phyloP scores from a whole-genome alignment of 768 basidiomycete species.

The Boletellus ananiceps region DNA sequence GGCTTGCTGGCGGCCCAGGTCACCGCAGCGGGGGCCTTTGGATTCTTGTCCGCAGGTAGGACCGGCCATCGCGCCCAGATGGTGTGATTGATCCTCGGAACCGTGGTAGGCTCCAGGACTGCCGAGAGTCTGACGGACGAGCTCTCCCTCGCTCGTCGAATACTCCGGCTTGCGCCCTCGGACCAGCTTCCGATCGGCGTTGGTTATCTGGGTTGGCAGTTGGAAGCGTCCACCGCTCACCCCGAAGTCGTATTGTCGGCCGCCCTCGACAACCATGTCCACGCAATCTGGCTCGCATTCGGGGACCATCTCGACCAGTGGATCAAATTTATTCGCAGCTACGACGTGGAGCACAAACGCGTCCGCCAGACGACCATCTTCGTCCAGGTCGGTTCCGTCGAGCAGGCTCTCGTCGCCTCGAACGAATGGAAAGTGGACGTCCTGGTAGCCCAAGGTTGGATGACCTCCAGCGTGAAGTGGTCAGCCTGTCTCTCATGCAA shows the following conservation, averaged over 20 bases:
- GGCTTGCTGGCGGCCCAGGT: conserved; percentile 59
- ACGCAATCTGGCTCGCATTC: conserved; percentile 74
- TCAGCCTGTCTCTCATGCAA: conserved; percentile 2
- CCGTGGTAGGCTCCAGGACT: conserved; percentile 42
- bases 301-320: conserved; percentile 55
- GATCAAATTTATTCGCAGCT: conserved; percentile 56
- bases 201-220: conserved; percentile 70
- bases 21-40: conserved; percentile 67
- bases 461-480: neutral
- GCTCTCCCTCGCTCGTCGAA: conserved; percentile 47
- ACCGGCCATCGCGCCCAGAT: neutral
- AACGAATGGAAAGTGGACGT: conserved; percentile 69
- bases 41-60: conserved; percentile 64
- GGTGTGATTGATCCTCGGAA: neutral
- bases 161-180: conserved; percentile 32
- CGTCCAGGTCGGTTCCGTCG: conserved; percentile 56
- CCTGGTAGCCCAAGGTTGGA: conserved; percentile 71
- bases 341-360: conserved; percentile 41
- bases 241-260: conserved; percentile 42
- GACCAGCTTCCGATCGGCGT: conserved; percentile 56
- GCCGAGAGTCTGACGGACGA: conserved; percentile 45
- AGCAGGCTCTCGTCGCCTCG: conserved; percentile 56
- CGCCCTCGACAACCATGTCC: conserved; percentile 52
- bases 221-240: conserved; percentile 45
- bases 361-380: conserved; percentile 51